phyloP scores from a whole-genome alignment of 2,329 filamentous ascomycete genomes.

The Penicillium capsulatum region DNA sequence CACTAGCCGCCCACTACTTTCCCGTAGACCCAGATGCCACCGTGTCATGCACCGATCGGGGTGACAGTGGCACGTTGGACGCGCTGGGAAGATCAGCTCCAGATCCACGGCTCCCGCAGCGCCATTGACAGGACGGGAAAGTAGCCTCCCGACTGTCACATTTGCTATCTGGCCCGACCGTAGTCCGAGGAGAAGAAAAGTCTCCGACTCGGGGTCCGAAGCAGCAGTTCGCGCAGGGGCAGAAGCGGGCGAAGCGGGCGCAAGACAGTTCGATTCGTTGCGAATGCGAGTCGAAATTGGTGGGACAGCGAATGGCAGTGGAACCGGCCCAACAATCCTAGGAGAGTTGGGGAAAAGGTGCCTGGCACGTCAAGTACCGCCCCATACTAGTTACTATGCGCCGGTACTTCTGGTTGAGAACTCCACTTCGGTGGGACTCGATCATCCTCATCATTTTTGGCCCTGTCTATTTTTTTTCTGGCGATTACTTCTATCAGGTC shows the following conservation, averaged over 20 bases:
- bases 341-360: conserved; percentile 21
- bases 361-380: conserved; percentile 13
- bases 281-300: conserved; percentile 3
- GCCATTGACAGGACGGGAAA: background rate
- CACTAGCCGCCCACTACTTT: no score
- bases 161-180: background rate
- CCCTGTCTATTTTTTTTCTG: background rate
- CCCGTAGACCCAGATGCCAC: no score
- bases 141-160: background rate
- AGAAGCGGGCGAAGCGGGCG: no score
- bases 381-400: conserved; percentile 11
- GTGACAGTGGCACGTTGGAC: no score
- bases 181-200: background rate
- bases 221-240: background rate
- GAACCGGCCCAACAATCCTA: conserved; percentile 26
- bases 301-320: conserved; percentile 19
- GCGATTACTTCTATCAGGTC: background rate
- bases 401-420: conserved; percentile 16
- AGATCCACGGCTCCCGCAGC: background rate
- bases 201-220: conserved; percentile 7
- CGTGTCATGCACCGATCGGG: no score
- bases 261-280: no score
- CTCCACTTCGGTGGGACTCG: conserved; percentile 18
- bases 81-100: no score
- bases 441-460: conserved; percentile 21